Evolutionary conservation across 805 yeast species (phyloP), one percentile per base, ranked within the genome.

Genomic region (Nakazawaea pomicola): DNA sequence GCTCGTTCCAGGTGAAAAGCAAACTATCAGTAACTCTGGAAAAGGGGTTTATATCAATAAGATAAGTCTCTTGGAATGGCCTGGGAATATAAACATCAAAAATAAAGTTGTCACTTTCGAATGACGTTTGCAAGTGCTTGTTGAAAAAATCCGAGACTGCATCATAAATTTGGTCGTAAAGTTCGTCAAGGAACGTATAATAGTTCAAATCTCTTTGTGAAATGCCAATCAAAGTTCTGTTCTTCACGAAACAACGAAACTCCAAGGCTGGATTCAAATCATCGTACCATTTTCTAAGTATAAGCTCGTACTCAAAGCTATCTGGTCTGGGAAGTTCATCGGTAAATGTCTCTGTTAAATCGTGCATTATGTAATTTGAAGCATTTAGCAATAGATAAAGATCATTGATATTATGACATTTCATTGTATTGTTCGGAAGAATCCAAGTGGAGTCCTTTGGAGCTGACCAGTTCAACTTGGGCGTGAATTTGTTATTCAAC

Each of bases 401-500:
- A 49, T 93, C 99, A 29, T 80, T 72, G 0, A 83, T 78, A 24
- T 71, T 72, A 12, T 63, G 67, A 54, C 98, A 90, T 53, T 76
- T 73, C 72, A 83, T 74, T 3, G 86, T 72, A 52, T 87, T 85
- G 24, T 83, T 78, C 2, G 93, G 72, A 53, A 84, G 63, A 16
- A 93, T 91, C 99, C 98, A 93, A 0, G 80, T 75, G 1, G 98
- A 86, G 62, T 93, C 99, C 55, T 80, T 82, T 1, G 99, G 99
- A 1, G 96, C 84, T 1, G 97, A 88, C 99, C 99, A 93, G 65
- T 93, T 93, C 50, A 91, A 65, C 55, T 93, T 93, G 1, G 98
- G 98, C 1, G 87, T 72, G 2, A 89, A 87, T 1, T 76, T 63
- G 16, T 16, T 17, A 0, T 83, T 83, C 36, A 72, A 64, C 32